These are phyloP conservation scores for Penicillium ucsense DNA, from an alignment of 495 filamentous ascomycete genomes.

Conservation along the genomic window DNA sequence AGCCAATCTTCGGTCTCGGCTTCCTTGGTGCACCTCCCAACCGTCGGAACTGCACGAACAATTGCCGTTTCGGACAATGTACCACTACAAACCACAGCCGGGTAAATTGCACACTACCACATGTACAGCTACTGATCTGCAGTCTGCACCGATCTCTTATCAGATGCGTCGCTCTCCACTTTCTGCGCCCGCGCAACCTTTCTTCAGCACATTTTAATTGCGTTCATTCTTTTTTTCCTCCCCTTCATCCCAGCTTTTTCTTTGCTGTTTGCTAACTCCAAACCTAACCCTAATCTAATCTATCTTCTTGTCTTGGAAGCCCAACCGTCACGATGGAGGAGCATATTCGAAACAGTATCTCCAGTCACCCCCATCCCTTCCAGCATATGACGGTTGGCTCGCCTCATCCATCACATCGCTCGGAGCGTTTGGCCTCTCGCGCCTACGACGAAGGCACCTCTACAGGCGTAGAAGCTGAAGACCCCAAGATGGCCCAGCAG, in stretches of 20 bases:
- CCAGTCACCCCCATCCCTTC: slow-evolving; percentile 22
- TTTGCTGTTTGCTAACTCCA: neutral
- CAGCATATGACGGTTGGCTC: slow-evolving; percentile 14
- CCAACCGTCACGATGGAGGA: slow-evolving; percentile 24
- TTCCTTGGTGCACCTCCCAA: no score
- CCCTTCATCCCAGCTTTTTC: neutral
- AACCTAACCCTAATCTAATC: neutral
- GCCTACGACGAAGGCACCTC: slow-evolving; percentile 24
- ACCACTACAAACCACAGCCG: no score
- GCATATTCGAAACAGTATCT: slow-evolving; percentile 30
- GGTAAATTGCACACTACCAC: no score
- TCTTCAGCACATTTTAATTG: neutral
- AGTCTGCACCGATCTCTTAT: no score
- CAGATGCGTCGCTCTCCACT: no score
- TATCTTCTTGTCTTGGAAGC: no score
- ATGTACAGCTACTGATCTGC: no score
- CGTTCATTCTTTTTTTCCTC: neutral
- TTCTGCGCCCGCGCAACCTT: no score
- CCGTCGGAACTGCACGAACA: no score
- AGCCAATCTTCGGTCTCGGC: no score
- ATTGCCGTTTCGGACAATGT: no score
- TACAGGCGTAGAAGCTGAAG: slow-evolving; percentile 25
- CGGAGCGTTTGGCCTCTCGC: slow-evolving; percentile 14
- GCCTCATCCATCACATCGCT: slow-evolving; percentile 12
- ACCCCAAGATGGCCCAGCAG: slow-evolving; percentile 6